Evolutionary conservation across 83 land plant species (phyloP).

Genomic region (Larix sibirica): DNA sequence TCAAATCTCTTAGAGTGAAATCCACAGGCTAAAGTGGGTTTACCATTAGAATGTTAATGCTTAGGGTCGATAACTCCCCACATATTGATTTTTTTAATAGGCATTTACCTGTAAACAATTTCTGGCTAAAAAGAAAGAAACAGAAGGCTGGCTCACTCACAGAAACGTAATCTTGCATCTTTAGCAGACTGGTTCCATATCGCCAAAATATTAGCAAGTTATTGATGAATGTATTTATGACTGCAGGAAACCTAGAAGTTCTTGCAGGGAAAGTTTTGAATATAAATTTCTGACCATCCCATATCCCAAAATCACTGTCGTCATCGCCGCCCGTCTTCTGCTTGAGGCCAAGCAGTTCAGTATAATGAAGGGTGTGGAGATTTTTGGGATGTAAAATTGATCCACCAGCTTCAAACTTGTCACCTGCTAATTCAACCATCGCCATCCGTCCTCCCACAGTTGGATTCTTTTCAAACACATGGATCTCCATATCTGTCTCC

Average conservation of each 20-base stretch:
- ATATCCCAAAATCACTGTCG: conserved; percentile 66
- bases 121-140: neutral
- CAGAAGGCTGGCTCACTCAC: conserved; percentile 32
- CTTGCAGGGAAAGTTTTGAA: conserved; percentile 52
- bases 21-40: too few species aligned
- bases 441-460: conserved; percentile 92
- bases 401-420: conserved; percentile 91
- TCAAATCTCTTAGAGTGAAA: too few species aligned
- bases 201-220: conserved; percentile 53
- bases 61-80: too few species aligned
- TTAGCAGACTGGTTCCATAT: conserved; percentile 71
- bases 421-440: conserved; percentile 68
- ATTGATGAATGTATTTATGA: conserved; percentile 39
- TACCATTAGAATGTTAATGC: too few species aligned
- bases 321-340: conserved; percentile 4
- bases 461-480: conserved; percentile 62
- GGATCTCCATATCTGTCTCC: conserved; percentile 23
- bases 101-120: too few species aligned
- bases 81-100: too few species aligned
- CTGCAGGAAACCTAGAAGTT: conserved; percentile 29
- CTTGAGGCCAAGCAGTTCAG: conserved; percentile 51
- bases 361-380: conserved; percentile 57
- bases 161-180: conserved; percentile 70
- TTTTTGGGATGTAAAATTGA: conserved; percentile 92
- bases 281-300: conserved; percentile 79